phyloP scores from a whole-genome alignment of 768 basidiomycete species.

The Auricularia cornea region DNA sequence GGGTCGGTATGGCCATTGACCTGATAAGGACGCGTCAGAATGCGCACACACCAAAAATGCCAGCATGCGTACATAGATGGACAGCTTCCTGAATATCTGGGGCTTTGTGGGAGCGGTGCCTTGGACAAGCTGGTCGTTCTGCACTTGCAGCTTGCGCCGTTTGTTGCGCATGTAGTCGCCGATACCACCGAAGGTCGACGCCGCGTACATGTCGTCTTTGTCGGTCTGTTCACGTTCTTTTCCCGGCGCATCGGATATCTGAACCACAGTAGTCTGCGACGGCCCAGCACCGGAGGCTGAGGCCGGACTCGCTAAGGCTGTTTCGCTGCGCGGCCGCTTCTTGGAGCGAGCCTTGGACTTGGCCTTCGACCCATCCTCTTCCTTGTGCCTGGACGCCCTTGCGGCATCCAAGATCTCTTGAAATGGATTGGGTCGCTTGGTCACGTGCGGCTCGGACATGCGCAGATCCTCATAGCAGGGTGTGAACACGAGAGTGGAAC shows the following conservation, averaged over 20 bases:
- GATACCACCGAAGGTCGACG: slow-evolving; percentile 71
- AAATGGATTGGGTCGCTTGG: too few relatives aligned
- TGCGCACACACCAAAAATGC: background rate
- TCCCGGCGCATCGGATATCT: background rate
- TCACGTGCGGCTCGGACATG: too few relatives aligned
- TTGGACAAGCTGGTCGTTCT: slow-evolving; percentile 42
- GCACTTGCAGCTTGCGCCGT: slow-evolving; percentile 81
- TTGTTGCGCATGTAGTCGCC: slow-evolving; percentile 89
- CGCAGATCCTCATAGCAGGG: too few relatives aligned
- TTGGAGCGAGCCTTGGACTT: too few relatives aligned
- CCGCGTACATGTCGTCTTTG: slow-evolving; percentile 49
- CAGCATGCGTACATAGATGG: slow-evolving; percentile 66
- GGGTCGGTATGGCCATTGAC: slow-evolving; percentile 87
- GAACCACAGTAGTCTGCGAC: background rate
- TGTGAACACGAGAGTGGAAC: too few relatives aligned
- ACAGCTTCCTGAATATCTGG: slow-evolving; percentile 61
- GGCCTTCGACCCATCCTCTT: too few relatives aligned
- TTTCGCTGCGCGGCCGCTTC: too few relatives aligned
- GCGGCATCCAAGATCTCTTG: too few relatives aligned
- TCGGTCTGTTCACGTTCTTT: background rate
- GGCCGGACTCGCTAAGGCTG: too few relatives aligned
- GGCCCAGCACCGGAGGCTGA: too few relatives aligned
- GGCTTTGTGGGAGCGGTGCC: slow-evolving; percentile 22
- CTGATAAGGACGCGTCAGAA: slow-evolving; percentile 33
- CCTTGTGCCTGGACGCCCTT: too few relatives aligned